Percentiles rank a stretch among this genome's conserved stretches.
phyloP scores from a whole-genome alignment of 768 basidiomycete species.

The Chlorophyllum brunneum region DNA sequence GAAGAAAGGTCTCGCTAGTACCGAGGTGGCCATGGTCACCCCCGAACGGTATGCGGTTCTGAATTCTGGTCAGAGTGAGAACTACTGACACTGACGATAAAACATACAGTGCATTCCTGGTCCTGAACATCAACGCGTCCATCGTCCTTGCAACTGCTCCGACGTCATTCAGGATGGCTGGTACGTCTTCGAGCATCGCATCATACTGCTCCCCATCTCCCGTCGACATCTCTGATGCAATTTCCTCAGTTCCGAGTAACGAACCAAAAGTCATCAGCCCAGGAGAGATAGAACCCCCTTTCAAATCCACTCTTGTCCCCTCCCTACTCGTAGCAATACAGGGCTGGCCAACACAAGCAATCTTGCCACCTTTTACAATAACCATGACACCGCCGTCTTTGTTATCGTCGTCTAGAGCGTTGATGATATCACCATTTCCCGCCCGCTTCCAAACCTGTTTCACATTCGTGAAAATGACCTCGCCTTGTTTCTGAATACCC shows the following conservation, averaged over 20 bases:
- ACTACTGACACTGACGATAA: neutral
- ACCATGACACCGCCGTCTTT: constrained; percentile 28
- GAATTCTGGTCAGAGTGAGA: constrained; percentile 5
- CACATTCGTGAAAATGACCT: constrained; percentile 66
- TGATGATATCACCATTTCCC: constrained; percentile 26
- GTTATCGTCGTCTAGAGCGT: constrained; percentile 17
- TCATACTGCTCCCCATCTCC: constrained; percentile 58
- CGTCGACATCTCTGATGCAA: constrained; percentile 64
- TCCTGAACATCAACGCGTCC: constrained; percentile 70
- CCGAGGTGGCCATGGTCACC: constrained; percentile 57
- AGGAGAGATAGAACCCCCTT: constrained; percentile 64
- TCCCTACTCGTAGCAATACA: constrained; percentile 25
- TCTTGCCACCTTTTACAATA: constrained; percentile 44
- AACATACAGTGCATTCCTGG: constrained; percentile 69
- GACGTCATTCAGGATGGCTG: constrained; percentile 41
- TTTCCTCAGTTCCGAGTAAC: constrained; percentile 72
- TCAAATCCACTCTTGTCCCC: constrained; percentile 49
- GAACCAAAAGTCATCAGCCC: constrained; percentile 69
- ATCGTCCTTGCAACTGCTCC: constrained; percentile 59
- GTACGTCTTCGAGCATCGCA: constrained; percentile 42
- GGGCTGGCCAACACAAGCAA: constrained; percentile 44
- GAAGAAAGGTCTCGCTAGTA: constrained; percentile 40
- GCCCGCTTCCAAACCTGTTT: constrained; percentile 40
- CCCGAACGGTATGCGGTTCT: constrained; percentile 67
- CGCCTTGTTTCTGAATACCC: constrained; percentile 29